phyloP scores from a whole-genome alignment of 2,329 filamentous ascomycete species.

The Chrysosporium queenslandicum region DNA sequence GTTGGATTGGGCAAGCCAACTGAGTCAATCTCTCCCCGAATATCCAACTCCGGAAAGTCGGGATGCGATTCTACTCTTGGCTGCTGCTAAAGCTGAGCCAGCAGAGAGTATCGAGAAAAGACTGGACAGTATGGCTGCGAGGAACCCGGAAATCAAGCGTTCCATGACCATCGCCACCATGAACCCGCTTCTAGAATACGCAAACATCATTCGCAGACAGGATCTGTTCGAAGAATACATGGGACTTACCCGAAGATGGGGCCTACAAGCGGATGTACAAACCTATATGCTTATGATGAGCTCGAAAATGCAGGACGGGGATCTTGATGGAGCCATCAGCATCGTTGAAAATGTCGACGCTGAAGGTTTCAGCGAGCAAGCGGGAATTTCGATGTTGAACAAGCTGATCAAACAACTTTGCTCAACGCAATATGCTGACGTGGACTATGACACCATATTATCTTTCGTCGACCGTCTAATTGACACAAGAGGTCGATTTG shows the following conservation, averaged over 20 bases:
- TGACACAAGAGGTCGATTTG: conserved; percentile 57
- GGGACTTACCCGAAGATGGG: conserved; percentile 53
- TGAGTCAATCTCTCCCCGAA: conserved; percentile 45
- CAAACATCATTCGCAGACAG: conserved; percentile 58
- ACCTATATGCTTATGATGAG: conserved; percentile 68
- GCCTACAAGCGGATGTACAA: conserved; percentile 55
- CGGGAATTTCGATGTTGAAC: conserved; percentile 60
- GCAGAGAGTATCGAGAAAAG: conserved; percentile 64
- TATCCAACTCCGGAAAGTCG: conserved; percentile 49
- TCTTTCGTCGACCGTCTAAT: conserved; percentile 64
- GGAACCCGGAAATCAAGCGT: conserved; percentile 35
- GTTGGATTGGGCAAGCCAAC: conserved; percentile 50
- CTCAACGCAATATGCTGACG: conserved; percentile 61
- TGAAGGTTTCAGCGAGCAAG: conserved; percentile 45
- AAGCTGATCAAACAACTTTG: conserved; percentile 41
- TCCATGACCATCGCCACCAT: conserved; percentile 61
- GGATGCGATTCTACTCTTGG: conserved; percentile 67
- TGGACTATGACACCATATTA: conserved; percentile 60
- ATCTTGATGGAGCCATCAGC: conserved; percentile 53
- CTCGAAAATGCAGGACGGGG: conserved; percentile 61
- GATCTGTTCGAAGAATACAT: conserved; percentile 66
- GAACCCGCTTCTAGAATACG: conserved; percentile 64
- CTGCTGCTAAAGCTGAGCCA: conserved; percentile 59
- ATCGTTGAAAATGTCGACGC: conserved; percentile 46
- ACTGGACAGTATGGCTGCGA: conserved; percentile 55